Conservation (phyloP, 129 eudicot species). For the Kitagawia praeruptora region DNA sequence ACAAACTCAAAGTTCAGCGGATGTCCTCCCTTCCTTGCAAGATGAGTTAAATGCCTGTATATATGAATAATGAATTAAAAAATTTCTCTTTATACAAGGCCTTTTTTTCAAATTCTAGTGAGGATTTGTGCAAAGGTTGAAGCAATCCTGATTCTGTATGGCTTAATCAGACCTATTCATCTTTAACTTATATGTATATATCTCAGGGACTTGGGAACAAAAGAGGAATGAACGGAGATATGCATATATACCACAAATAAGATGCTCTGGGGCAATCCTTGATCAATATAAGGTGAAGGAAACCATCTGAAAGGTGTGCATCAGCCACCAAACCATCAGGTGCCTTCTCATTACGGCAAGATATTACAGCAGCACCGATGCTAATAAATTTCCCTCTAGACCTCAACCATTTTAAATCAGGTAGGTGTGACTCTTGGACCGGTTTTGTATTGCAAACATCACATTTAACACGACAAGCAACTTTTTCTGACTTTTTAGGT, state of each 20-base stretch:
- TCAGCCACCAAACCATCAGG: conserved; percentile 97
- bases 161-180: not conserved
- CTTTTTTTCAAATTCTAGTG: not conserved
- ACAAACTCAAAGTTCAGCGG: conserved; percentile 82
- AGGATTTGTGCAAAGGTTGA: not conserved
- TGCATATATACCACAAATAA: conserved; percentile 55
- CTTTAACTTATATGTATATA: not conserved
- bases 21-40: conserved; percentile 75
- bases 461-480: conserved; percentile 69
- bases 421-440: conserved; percentile 23
- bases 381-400: conserved; percentile 73
- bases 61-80: not conserved
- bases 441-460: conserved; percentile 42
- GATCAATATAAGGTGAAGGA: conserved; percentile 77
- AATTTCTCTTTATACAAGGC: not conserved
- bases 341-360: conserved; percentile 95
- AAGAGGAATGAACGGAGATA: not conserved
- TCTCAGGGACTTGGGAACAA: not conserved
- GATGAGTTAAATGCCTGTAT: conserved; percentile 81
- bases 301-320: conserved; percentile 97
- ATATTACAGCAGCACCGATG: conserved; percentile 93
- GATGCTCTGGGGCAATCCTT: conserved; percentile 85
- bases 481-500: conserved; percentile 39
- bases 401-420: conserved; percentile 60
- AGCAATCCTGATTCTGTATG: not conserved